Evolutionary conservation across 1,284 basidiomycete genomes (phyloP), one percentile per base, ranked within the genome.

Genomic region (Tilletia caries): DNA sequence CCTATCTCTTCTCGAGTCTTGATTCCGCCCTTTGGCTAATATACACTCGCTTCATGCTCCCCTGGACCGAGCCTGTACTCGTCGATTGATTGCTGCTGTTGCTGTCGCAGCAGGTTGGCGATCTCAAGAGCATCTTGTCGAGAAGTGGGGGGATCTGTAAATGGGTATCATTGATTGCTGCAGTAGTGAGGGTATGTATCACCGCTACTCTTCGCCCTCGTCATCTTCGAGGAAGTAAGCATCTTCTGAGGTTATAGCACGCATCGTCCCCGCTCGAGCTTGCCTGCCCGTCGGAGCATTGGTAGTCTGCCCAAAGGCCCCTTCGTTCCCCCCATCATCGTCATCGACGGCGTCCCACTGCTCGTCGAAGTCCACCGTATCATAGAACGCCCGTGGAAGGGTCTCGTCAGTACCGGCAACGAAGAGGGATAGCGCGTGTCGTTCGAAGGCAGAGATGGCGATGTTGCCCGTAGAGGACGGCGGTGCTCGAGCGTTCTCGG

Each of bases 31-130:
- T n/a, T n/a, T n/a, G n/a, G n/a, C n/a, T n/a, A n/a, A n/a, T n/a
- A n/a, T n/a, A n/a, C n/a, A n/a, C n/a, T n/a, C n/a, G n/a, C n/a
- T n/a, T n/a, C n/a, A n/a, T n/a, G n/a, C n/a, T n/a, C n/a, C n/a
- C n/a, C n/a, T n/a, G n/a, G n/a, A n/a, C n/a, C n/a, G n/a, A n/a
- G n/a, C n/a, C n/a, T n/a, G n/a, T n/a, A n/a, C n/a, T n/a, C n/a
- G n/a, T n/a, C n/a, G n/a, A n/a, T n/a, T n/a, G n/a, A n/a, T 29
- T 54, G 52, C 52, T 54, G 52, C 58, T 62, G 58, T 37, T 62
- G 58, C 58, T 62, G 58, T 29, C 34, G 58, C 1, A 62, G 58
- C 27, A 27, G 58, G 3, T 27, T 62, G 15, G 58, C 58, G 33
- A 62, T 62, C 32, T 62, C 58, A 29, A 62, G 58, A 34, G 58